A percentile compares a stretch with the other conserved stretches of the same genome.
Evolutionary conservation across 306 rosid species (phyloP).

Genomic region (Styphnolobium japonicum): DNA sequence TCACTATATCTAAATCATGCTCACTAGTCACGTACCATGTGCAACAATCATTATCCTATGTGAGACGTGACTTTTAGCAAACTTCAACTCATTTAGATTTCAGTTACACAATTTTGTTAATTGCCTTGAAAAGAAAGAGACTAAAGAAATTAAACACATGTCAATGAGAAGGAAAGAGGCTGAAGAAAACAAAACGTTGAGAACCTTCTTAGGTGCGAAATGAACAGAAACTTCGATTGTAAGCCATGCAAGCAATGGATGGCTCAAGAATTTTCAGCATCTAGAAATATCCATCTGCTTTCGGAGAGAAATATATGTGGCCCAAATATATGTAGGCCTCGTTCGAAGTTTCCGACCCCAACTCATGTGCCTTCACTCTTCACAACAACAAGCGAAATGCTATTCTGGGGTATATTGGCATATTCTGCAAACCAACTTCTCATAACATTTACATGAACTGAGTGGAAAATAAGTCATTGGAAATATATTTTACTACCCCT

Average conservation of each 20-base stretch:
- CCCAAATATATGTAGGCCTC: neutral
- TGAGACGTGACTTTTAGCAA: no score
- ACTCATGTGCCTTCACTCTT: neutral
- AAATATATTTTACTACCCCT: no score
- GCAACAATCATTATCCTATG: no score
- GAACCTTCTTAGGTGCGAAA: neutral
- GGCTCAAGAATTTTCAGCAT: neutral
- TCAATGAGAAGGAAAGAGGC: neutral
- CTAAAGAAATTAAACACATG: no score
- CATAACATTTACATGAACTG: no score
- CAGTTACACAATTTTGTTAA: neutral
- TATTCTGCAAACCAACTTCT: neutral
- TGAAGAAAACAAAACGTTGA: neutral
- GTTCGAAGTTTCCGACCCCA: neutral
- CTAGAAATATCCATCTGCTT: neutral
- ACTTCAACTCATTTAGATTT: no score
- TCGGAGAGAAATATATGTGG: neutral
- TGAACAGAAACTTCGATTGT: neutral
- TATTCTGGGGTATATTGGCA: neutral
- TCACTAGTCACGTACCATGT: no score
- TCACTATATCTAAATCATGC: no score
- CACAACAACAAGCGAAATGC: neutral
- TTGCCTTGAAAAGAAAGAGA: neutral
- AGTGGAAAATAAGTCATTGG: no score
- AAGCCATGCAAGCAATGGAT: neutral